A percentile compares a stretch with the other conserved stretches of the same genome.
Conservation (phyloP, 1,139 yeast genomes). For the Lodderomyces metapsilosis region DNA sequence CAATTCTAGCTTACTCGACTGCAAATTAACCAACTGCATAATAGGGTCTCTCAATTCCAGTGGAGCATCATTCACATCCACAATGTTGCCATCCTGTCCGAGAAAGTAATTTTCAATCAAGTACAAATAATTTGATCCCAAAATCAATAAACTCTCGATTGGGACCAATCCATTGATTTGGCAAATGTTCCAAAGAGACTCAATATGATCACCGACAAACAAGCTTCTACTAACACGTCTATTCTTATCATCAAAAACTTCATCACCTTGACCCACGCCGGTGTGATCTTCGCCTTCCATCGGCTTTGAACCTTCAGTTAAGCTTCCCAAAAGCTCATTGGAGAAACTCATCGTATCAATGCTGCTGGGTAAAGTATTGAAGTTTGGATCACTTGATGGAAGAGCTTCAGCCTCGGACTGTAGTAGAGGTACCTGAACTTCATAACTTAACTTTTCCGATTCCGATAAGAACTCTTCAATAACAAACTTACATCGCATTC, state of each 20-base stretch:
- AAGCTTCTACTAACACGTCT: constrained; percentile 69
- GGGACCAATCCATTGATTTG: constrained; percentile 72
- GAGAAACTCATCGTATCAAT: constrained; percentile 29
- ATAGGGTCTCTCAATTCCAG: constrained; percentile 61
- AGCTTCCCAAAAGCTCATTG: constrained; percentile 5
- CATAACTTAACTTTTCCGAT: constrained; percentile 42
- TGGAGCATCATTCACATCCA: constrained; percentile 69
- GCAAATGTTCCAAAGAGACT: constrained; percentile 71
- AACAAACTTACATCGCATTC: constrained; percentile 60
- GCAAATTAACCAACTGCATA: constrained; percentile 52
- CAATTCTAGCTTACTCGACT: constrained; percentile 19
- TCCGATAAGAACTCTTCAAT: constrained; percentile 50
- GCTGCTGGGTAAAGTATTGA: constrained; percentile 20
- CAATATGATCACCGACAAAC: constrained; percentile 68
- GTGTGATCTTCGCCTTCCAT: constrained; percentile 4
- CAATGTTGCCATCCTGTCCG: constrained; percentile 57
- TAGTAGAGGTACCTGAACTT: constrained; percentile 39
- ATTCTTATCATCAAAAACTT: constrained; percentile 60
- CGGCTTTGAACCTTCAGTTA: constrained; percentile 4
- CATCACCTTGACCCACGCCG: constrained; percentile 18
- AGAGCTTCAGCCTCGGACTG: constrained; percentile 17
- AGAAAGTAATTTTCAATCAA: constrained; percentile 69
- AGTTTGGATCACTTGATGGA: constrained; percentile 17
- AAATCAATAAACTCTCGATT: constrained; percentile 67
- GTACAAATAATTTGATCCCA: constrained; percentile 64